These are phyloP conservation scores for Golubevia sp. DNA, from an alignment of 1,284 basidiomycete genomes.

Conservation along the genomic window DNA sequence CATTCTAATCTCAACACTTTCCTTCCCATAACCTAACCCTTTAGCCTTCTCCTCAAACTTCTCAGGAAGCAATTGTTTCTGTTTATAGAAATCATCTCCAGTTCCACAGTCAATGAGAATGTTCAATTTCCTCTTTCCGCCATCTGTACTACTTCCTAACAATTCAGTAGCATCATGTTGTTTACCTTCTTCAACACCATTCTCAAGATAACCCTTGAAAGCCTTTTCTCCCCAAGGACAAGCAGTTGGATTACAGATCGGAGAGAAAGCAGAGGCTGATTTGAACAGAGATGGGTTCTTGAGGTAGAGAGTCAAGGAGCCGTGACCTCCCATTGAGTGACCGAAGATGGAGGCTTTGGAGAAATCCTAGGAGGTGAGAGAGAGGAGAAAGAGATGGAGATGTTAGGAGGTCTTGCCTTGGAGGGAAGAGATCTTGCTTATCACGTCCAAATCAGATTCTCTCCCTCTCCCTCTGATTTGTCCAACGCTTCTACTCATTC, in stretches of 20 bases:
- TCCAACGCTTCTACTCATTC: neutral
- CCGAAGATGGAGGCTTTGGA: slow-evolving; percentile 39
- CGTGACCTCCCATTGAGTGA: slow-evolving; percentile 88
- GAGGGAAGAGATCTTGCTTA: neutral
- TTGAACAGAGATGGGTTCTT: slow-evolving; percentile 72
- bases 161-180: slow-evolving; percentile 85
- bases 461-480: neutral
- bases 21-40: slow-evolving; percentile 73
- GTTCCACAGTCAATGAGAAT: slow-evolving; percentile 66
- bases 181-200: slow-evolving; percentile 76
- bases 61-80: slow-evolving; percentile 84
- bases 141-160: slow-evolving; percentile 70
- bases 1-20: slow-evolving; percentile 77
- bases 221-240: slow-evolving; percentile 93
- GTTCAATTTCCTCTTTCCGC: slow-evolving; percentile 41
- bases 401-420: neutral
- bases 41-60: slow-evolving; percentile 79
- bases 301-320: slow-evolving; percentile 89
- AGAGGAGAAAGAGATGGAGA: neutral
- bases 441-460: no score
- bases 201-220: slow-evolving; percentile 79
- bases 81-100: slow-evolving; percentile 82
- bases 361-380: slow-evolving; percentile 15
- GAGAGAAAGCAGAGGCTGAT: slow-evolving; percentile 90
- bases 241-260: slow-evolving; percentile 84